Conservation (phyloP, 2,329 filamentous ascomycete genomes). For the Epichloe brachyelytri region DNA sequence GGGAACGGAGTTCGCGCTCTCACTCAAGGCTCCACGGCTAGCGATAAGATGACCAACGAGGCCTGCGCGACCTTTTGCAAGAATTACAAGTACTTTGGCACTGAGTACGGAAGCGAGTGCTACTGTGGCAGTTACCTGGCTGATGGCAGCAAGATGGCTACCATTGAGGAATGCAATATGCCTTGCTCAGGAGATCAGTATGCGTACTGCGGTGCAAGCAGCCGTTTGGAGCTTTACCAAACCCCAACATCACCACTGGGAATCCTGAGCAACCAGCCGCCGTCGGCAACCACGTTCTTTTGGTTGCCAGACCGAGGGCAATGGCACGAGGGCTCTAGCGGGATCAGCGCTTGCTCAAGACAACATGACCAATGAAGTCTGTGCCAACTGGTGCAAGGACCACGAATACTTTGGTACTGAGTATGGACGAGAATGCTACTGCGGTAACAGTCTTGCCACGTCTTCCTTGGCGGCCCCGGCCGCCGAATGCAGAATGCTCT, state of each 20-base stretch:
- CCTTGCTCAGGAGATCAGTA: slow-evolving; percentile 19
- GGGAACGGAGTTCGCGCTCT: slow-evolving; percentile 23
- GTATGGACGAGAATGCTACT: slow-evolving; percentile 26
- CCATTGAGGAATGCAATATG: slow-evolving; percentile 22
- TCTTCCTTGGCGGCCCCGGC: slow-evolving; percentile 16
- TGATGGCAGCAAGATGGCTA: slow-evolving; percentile 14
- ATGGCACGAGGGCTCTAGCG: slow-evolving; percentile 20
- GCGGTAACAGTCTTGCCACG: slow-evolving; percentile 18
- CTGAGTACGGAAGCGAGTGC: slow-evolving; percentile 26
- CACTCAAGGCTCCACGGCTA: slow-evolving; percentile 12
- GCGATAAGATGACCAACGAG: slow-evolving; percentile 21
- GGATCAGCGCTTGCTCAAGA: slow-evolving; percentile 12
- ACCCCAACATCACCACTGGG: slow-evolving; percentile 13
- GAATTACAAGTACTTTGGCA: slow-evolving; percentile 27
- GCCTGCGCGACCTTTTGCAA: slow-evolving; percentile 21
- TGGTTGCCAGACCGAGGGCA: slow-evolving; percentile 26
- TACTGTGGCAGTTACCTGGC: slow-evolving; percentile 24
- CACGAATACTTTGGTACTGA: slow-evolving; percentile 24
- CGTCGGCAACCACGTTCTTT: slow-evolving; percentile 20
- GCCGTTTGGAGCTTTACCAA: slow-evolving; percentile 22
- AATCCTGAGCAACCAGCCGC: slow-evolving; percentile 19
- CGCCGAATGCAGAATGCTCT: slow-evolving; percentile 28
- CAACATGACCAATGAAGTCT: slow-evolving; percentile 21
- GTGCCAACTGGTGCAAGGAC: slow-evolving; percentile 19
- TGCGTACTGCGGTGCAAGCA: slow-evolving; percentile 20